Conservation (phyloP, 2,329 filamentous ascomycete species). For the Aschersonia sp. region DNA sequence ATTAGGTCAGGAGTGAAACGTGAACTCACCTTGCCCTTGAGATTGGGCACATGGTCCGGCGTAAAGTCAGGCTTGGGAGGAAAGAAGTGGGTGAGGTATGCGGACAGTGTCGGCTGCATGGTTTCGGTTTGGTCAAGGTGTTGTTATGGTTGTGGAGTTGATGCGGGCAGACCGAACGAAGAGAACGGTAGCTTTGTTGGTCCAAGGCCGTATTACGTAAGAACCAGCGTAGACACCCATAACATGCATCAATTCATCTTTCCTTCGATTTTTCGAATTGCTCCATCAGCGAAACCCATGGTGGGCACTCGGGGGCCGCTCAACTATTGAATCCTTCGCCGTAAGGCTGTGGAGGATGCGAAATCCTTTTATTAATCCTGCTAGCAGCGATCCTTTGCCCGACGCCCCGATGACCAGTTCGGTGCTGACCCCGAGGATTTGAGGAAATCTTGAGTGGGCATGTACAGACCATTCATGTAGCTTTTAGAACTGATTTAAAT, state of each 20-base stretch:
- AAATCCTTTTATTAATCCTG: neutral
- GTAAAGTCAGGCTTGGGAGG: constrained; percentile 4
- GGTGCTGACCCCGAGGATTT: neutral
- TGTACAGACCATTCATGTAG: neutral
- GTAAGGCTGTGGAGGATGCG: neutral
- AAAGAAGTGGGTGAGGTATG: neutral
- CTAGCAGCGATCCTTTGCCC: neutral
- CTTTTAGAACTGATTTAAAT: neutral
- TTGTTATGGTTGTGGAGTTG: neutral
- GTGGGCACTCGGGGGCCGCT: neutral
- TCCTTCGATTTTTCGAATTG: neutral
- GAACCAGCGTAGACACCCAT: neutral
- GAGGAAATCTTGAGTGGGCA: neutral
- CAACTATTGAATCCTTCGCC: neutral
- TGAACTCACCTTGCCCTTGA: constrained; percentile 29
- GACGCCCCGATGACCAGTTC: neutral
- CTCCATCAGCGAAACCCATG: neutral
- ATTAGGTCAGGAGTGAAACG: neutral
- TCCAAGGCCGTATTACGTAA: neutral
- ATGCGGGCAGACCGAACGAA: neutral
- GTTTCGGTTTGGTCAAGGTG: neutral
- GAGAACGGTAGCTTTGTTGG: neutral
- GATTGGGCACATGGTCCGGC: constrained; percentile 49
- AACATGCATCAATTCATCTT: neutral
- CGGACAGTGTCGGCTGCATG: neutral